A percentile compares a stretch with the other conserved stretches of the same genome.
phyloP scores from a whole-genome alignment of 805 yeast species.

The Candida mattraensis region DNA sequence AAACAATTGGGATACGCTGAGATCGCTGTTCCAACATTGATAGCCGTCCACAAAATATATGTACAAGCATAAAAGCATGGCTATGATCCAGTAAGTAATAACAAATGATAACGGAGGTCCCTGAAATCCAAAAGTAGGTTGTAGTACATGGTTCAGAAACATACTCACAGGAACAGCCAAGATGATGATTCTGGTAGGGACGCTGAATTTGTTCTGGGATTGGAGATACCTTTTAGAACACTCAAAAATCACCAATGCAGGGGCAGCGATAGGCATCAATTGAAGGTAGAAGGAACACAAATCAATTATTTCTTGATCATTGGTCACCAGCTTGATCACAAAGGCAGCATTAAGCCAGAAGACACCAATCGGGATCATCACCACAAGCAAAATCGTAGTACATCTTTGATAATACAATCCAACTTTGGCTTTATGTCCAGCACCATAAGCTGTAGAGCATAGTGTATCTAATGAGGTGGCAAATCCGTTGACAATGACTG shows the following conservation, averaged over 20 bases:
- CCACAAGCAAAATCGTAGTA: constrained; percentile 48
- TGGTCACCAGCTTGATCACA: constrained; percentile 43
- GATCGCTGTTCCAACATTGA: constrained; percentile 56
- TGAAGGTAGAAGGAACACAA: constrained; percentile 57
- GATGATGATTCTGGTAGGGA: constrained; percentile 66
- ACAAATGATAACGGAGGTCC: constrained; percentile 76
- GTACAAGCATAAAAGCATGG: constrained; percentile 50
- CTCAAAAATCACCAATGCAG: constrained; percentile 67
- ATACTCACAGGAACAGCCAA: constrained; percentile 70
- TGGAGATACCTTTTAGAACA: constrained; percentile 71
- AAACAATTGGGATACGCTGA: constrained; percentile 34
- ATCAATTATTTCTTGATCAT: constrained; percentile 39
- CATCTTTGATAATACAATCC: constrained; percentile 70
- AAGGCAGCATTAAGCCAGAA: constrained; percentile 57
- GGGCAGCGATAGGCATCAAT: constrained; percentile 57
- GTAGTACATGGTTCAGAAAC: constrained; percentile 54
- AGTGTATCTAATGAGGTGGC: constrained; percentile 73
- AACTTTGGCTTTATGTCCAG: constrained; percentile 57
- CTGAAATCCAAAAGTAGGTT: constrained; percentile 62
- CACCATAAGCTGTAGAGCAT: constrained; percentile 75
- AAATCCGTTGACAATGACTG: constrained; percentile 71
- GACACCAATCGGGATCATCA: constrained; percentile 52
- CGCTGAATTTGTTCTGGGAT: constrained; percentile 74
- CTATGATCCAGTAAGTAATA: constrained; percentile 69
- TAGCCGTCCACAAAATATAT: constrained; percentile 58